Base-by-base conservation (phyloP, 495 filamentous ascomycete genomes). In the Antarctomyces pellizariae region DNA sequence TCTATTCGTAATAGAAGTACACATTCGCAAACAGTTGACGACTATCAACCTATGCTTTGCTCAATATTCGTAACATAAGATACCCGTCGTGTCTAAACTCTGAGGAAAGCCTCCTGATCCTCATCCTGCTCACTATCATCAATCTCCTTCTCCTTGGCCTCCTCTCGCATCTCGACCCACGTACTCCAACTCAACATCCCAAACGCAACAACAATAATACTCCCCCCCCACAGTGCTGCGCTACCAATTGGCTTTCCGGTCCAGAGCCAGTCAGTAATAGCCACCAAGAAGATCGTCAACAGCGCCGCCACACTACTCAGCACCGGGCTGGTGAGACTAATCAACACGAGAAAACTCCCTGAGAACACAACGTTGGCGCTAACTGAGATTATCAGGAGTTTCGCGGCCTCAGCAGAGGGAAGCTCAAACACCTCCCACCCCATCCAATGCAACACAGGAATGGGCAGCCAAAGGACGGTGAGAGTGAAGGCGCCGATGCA, bases 231-330 rank as follows among this genome's bases (percentile, higher is more conserved):
- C 2, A 95, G 59, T 3, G 83, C 71, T 1, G 80, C 71, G 2
- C 56, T 42, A 23, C 69, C 73, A 15, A 92, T 56, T 1, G 73
- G 67, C 30, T 66, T 56, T 13, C 79, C 79, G 1, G 75, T 83
- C 32, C 74, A 54, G 24, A 77, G 39, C 75, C 83, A 90, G 45
- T 97, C 86, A 18, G 71, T 74, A 19, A 93, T 59, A 0, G 84
- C 84, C 1, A 97, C 84, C 27, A 93, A 62, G 57, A 97, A 92
- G 36, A 97, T 95, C 9, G 86, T 95, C 15, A 97, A 60, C 22
- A 97, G 60, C 3, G 80, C 78, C 3, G 86, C 86, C 5, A 97
- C 86, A 9, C 71, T 80, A 30, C 71, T 82, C 3, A 97, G 57
- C 5, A 97, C 86, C 3, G 86, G 86, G 10, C 73, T 80, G 2